Percentiles rank a stretch among this genome's conserved stretches.
These are phyloP conservation scores for Acanthamoeba lenticulata DNA, from an alignment of 208 protist genomes.

Conservation along the genomic window DNA sequence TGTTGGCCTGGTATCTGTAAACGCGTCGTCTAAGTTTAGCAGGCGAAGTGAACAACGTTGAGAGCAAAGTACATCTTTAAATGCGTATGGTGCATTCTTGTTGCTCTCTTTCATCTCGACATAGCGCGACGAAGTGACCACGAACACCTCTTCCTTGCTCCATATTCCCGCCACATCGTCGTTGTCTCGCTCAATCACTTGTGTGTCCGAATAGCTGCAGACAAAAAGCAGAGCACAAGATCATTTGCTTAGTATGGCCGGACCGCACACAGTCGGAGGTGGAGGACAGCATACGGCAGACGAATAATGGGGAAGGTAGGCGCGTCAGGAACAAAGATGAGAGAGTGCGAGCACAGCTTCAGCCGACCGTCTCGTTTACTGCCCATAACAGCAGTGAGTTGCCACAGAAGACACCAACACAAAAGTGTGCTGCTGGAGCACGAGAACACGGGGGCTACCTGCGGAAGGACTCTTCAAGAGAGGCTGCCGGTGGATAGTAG, in stretches of 20 bases:
- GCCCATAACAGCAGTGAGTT: background rate
- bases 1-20: conserved; percentile 23
- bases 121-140: background rate
- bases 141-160: conserved; percentile 40
- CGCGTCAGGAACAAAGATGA: conserved; percentile 87
- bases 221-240: background rate
- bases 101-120: conserved; percentile 81
- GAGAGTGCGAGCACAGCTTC: conserved; percentile 83
- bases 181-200: background rate
- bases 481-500: conserved; percentile 78
- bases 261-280: background rate
- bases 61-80: conserved; percentile 23
- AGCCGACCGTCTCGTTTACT: conserved; percentile 75
- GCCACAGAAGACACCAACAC: background rate
- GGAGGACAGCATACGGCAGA: conserved; percentile 71
- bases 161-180: background rate
- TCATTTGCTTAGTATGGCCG: background rate
- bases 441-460: background rate
- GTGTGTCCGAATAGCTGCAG: background rate
- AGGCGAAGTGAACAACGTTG: background rate
- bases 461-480: background rate
- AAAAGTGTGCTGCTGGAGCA: too few species aligned
- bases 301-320: conserved; percentile 78
- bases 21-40: background rate
- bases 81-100: conserved; percentile 78